These are phyloP conservation scores for Phyllosticta citriasiana DNA, from an alignment of 2,329 filamentous ascomycete species.

Conservation along the genomic window DNA sequence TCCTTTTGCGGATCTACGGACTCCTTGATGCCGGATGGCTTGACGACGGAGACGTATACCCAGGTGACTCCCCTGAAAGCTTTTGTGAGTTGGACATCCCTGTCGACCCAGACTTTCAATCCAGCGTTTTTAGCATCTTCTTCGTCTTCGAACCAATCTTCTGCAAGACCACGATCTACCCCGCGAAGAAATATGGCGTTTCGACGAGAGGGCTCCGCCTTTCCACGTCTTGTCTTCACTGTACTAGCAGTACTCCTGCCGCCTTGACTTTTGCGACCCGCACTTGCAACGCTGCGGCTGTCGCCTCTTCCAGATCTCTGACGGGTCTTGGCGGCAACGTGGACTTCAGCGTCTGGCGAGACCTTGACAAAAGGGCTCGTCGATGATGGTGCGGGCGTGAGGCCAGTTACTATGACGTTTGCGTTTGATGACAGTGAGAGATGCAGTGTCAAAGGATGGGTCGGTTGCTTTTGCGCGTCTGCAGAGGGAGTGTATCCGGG, in stretches of 20 bases:
- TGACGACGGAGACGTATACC: conserved; percentile 77
- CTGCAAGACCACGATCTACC: conserved; percentile 58
- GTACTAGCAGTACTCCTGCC: conserved; percentile 66
- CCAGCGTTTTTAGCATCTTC: conserved; percentile 39
- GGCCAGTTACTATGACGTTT: conserved; percentile 73
- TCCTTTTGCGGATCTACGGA: conserved; percentile 64
- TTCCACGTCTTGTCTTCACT: conserved; percentile 46
- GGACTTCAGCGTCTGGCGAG: conserved; percentile 87
- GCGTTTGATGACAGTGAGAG: conserved; percentile 92
- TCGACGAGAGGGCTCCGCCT: conserved; percentile 56
- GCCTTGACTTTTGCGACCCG: conserved; percentile 61
- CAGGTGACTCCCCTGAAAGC: conserved; percentile 67
- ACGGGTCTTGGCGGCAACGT: conserved; percentile 87
- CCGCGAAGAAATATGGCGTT: conserved; percentile 67
- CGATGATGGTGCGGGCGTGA: conserved; percentile 62
- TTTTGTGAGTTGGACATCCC: conserved; percentile 61
- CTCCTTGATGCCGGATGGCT: conserved; percentile 65
- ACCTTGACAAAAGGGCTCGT: conserved; percentile 81
- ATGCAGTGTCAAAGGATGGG: conserved; percentile 82
- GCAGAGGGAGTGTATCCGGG: conserved; percentile 51
- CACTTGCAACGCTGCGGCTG: conserved; percentile 68
- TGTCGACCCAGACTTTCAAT: conserved; percentile 76
- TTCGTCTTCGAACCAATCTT: conserved; percentile 70
- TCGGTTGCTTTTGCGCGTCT: conserved; percentile 40
- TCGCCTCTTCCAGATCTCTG: conserved; percentile 54